Evolutionary conservation across 257 asterid species (phyloP), one percentile per base, ranked within the genome.

Genomic region (Solanum chaucha): DNA sequence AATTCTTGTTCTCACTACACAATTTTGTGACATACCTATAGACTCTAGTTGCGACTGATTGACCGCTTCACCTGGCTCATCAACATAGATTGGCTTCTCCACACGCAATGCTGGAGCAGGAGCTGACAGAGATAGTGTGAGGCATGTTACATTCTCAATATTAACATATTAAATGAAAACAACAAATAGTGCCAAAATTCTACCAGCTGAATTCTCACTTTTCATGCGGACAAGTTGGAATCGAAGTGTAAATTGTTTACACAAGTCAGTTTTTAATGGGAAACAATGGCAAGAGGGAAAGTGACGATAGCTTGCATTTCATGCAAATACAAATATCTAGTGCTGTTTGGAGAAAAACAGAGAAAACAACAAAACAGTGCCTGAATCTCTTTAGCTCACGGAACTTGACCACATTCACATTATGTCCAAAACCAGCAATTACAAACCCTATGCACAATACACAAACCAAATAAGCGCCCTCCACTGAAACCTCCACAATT

Each of bases 31-130:
- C 67, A 32, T 91, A 96, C 98, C 98, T 86, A 95, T 67, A 86
- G 95, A 89, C 87, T 91, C 94, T 35, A 96, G 92, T 73, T 93
- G 98, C 9, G 35, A 32, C 70, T 92, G 94, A 90, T 91, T 94
- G 89, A 96, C 90, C 88, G 92, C 91, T 91, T 93, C 93, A 5
- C 92, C 89, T 71, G 90, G 91, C 41, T 94, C 92, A 24, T 92
- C 92, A 65, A 95, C 91, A 82, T 85, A 91, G 89, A 86, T 88
- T 30, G 96, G 94, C 87, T 87, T 91, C 58, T 88, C 91, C 81
- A 89, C 87, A 88, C 88, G 86, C 70, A 88, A 36, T 61, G 89
- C 88, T 38, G 91, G 87, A 83, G 67, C 88, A 83, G 91, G 87
- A 89, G 86, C 95, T 95, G 93, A 75, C 85, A 84, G n/a, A 73